Evolutionary conservation across 768 basidiomycete genomes (phyloP), one percentile per base, ranked within the genome.

Genomic region (Lentinula sp.): DNA sequence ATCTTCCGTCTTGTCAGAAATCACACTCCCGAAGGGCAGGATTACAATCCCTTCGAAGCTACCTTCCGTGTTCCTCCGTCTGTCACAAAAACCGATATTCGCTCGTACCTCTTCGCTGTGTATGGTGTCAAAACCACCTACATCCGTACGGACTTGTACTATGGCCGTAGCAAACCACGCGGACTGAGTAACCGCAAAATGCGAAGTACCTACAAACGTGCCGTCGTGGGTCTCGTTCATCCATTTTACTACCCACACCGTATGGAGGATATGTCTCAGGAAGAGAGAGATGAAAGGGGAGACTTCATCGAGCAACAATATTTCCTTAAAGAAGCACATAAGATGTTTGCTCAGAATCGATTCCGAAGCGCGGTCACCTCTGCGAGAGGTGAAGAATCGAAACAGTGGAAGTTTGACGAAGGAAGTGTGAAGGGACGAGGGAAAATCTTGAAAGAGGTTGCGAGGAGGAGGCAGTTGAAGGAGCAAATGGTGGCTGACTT

Each of bases 11-110:
- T 98, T 60, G 85, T 95, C 48, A 85, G 91, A 23, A 98, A 98
- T 71, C 76, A 87, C 65, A 94, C 93, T 0, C 85, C 81, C 0
- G 73, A 75, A 2, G 91, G 88, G 0, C 77, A 90, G 65, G 80
- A 93, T 1, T 98, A 98, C 79, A 95, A 98, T 63, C 94, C 95
- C 1, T 94, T 89, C 77, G 89, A 94, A 72, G 95, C 94, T 8
- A 98, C 95, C 2, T 96, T 98, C 78, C 91, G 93, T 59, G 81
- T 96, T 43, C 90, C 93, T n/a, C 84, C 85, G 63, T 88, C 85
- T 46, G 80, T 95, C 73, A 97, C 94, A 46, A 98, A 98, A 75
- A 91, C 89, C 60, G 95, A 98, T 75, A 77, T 98, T 41, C 87
- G 93, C 43, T 88, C 90, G 0, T 94, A 96, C 70, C 83, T 98